These are phyloP conservation scores for Trichoderma endophyticum DNA, from an alignment of 2,329 filamentous ascomycete species.

Conservation along the genomic window DNA sequence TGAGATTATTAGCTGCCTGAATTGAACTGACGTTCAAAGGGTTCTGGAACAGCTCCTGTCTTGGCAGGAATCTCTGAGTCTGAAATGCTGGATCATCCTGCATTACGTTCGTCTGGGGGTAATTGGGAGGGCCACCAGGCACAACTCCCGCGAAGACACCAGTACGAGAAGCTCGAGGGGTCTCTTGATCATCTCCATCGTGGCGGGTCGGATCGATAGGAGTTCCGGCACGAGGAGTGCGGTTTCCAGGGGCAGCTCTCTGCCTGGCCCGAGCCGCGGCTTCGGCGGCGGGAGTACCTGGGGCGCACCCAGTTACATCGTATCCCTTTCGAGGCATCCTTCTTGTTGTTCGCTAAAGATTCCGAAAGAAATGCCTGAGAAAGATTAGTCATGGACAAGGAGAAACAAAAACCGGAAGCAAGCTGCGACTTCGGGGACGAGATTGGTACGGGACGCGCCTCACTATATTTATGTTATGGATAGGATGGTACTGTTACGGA, in stretches of 20 bases:
- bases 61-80: background rate
- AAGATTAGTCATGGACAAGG: background rate
- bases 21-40: conserved; percentile 8
- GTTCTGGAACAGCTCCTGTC: conserved; percentile 12
- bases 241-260: background rate
- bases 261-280: conserved; percentile 12
- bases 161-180: conserved; percentile 10
- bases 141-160: background rate
- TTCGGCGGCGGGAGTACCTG: conserved; percentile 4
- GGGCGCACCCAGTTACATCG: background rate
- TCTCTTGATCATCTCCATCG: conserved; percentile 9
- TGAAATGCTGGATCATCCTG: background rate
- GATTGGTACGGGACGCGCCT: background rate
- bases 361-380: background rate
- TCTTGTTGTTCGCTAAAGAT: background rate
- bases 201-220: background rate
- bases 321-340: conserved; percentile 15
- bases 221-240: conserved; percentile 14
- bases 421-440: background rate
- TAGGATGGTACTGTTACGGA: background rate
- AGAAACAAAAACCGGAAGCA: background rate
- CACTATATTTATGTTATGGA: background rate
- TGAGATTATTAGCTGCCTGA: background rate
- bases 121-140: background rate
- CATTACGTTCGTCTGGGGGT: background rate